Conservation (phyloP, 805 yeast species). For the Schwanniomyces pseudopolymorphus region DNA sequence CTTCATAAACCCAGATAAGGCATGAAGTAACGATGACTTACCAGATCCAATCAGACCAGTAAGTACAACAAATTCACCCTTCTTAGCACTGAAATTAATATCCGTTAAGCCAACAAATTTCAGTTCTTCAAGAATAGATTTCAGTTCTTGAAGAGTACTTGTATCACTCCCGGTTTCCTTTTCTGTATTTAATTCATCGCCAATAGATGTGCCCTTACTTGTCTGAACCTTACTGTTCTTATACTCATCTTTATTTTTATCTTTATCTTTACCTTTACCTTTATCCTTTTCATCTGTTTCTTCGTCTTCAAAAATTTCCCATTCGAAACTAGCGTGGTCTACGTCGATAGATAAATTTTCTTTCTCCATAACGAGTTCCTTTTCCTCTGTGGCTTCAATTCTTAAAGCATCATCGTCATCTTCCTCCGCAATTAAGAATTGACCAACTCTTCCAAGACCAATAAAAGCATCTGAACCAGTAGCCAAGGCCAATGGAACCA, state of each 20-base stretch:
- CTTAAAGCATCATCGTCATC: slow-evolving; percentile 32
- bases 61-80: slow-evolving; percentile 36
- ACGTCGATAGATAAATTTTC: slow-evolving; percentile 21
- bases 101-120: slow-evolving; percentile 28
- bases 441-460: slow-evolving; percentile 59
- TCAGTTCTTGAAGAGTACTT: slow-evolving; percentile 12
- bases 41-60: slow-evolving; percentile 40
- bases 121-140: slow-evolving; percentile 18
- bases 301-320: slow-evolving; percentile 23
- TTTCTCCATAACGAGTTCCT: slow-evolving; percentile 20
- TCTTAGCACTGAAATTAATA: slow-evolving; percentile 22
- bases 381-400: slow-evolving; percentile 25
- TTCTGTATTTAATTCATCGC: slow-evolving; percentile 2
- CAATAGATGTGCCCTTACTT: neutral
- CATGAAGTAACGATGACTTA: slow-evolving; percentile 35
- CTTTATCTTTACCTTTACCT: neutral
- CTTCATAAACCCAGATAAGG: slow-evolving; percentile 39
- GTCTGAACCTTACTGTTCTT: neutral
- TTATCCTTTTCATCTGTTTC: neutral
- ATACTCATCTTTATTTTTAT: neutral
- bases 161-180: slow-evolving; percentile 8
- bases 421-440: slow-evolving; percentile 47
- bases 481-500: slow-evolving; percentile 70
- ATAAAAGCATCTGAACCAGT: slow-evolving; percentile 67
- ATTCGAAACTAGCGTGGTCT: slow-evolving; percentile 23